These are phyloP conservation scores for Dactylella cylindrospora DNA, from an alignment of 2,329 filamentous ascomycete species.

Conservation along the genomic window DNA sequence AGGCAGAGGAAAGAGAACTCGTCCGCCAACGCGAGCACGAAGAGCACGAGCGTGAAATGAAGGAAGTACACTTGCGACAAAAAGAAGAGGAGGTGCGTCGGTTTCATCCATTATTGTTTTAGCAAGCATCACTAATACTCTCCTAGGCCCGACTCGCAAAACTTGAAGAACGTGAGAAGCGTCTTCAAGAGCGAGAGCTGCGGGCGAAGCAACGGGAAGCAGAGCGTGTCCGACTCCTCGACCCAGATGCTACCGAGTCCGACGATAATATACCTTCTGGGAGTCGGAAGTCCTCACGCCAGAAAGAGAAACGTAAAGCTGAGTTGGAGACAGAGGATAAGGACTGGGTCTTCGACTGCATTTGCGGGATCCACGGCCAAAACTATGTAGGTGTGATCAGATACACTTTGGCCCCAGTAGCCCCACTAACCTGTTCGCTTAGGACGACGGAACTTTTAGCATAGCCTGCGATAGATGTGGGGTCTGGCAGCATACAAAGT, in stretches of 20 bases:
- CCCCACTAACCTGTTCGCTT: too few species aligned
- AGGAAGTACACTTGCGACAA: conserved; percentile 58
- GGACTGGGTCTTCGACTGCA: conserved; percentile 92
- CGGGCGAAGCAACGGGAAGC: conserved; percentile 82
- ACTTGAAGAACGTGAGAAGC: conserved; percentile 50
- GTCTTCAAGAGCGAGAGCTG: conserved; percentile 62
- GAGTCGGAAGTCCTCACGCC: conserved; percentile 43
- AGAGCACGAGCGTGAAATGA: conserved; percentile 58
- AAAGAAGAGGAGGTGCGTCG: conserved; percentile 67
- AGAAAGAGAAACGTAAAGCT: conserved; percentile 42
- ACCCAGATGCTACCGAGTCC: conserved; percentile 37
- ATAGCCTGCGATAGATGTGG: conserved; percentile 92
- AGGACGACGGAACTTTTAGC: conserved; percentile 90
- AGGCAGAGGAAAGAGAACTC: conserved; percentile 70
- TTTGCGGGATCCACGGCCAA: conserved; percentile 85
- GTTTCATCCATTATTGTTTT: conserved; percentile 51
- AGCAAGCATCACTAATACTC: conserved; percentile 46
- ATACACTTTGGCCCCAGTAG: not conserved
- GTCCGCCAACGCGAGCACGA: conserved; percentile 59
- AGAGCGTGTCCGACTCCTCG: conserved; percentile 28
- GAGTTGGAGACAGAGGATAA: conserved; percentile 64
- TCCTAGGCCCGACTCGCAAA: conserved; percentile 71
- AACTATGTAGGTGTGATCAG: conserved; percentile 59
- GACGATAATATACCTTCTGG: conserved; percentile 11
- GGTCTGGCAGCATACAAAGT: conserved; percentile 96